Percentiles rank a stretch among this genome's conserved stretches.
These are phyloP conservation scores for Echinochloa phyllopogon DNA, from an alignment of 176 grass and related monocot genomes.

Conservation along the genomic window DNA sequence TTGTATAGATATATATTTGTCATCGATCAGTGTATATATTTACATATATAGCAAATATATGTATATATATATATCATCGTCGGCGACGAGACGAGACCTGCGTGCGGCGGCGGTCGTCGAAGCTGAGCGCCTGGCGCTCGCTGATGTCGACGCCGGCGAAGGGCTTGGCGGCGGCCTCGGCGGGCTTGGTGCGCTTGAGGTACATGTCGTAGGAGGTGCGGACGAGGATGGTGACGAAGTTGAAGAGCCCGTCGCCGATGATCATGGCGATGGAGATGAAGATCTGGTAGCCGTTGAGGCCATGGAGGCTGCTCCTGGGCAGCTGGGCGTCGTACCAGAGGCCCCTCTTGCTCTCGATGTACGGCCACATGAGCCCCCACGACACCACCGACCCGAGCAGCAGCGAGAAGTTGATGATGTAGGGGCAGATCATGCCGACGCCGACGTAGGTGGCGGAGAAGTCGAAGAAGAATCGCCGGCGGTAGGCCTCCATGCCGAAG, in stretches of 20 bases:
- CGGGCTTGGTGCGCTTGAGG: conserved; percentile 24
- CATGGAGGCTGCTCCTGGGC: conserved; percentile 52
- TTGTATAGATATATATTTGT: too few relatives aligned
- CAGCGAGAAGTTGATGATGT: conserved; percentile 68
- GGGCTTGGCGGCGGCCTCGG: not conserved
- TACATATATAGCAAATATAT: too few relatives aligned
- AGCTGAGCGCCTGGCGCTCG: conserved; percentile 51
- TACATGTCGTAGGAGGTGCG: conserved; percentile 65
- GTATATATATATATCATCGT: too few relatives aligned
- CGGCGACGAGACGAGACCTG: not conserved
- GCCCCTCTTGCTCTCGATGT: conserved; percentile 59
- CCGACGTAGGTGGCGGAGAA: conserved; percentile 71
- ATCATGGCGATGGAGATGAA: conserved; percentile 86
- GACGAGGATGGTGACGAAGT: conserved; percentile 52
- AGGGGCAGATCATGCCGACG: conserved; percentile 73
- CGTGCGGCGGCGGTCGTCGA: conserved; percentile 43
- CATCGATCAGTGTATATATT: too few relatives aligned
- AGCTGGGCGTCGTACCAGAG: conserved; percentile 51
- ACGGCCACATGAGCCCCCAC: conserved; percentile 69
- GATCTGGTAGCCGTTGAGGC: conserved; percentile 69
- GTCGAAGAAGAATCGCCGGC: conserved; percentile 64
- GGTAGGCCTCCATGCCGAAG: conserved; percentile 56
- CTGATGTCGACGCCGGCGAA: conserved; percentile 14
- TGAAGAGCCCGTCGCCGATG: conserved; percentile 62
- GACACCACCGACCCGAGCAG: conserved; percentile 59